These are phyloP conservation scores for Heimioporus retisporus DNA, from an alignment of 1,284 basidiomycete species.

Conservation along the genomic window DNA sequence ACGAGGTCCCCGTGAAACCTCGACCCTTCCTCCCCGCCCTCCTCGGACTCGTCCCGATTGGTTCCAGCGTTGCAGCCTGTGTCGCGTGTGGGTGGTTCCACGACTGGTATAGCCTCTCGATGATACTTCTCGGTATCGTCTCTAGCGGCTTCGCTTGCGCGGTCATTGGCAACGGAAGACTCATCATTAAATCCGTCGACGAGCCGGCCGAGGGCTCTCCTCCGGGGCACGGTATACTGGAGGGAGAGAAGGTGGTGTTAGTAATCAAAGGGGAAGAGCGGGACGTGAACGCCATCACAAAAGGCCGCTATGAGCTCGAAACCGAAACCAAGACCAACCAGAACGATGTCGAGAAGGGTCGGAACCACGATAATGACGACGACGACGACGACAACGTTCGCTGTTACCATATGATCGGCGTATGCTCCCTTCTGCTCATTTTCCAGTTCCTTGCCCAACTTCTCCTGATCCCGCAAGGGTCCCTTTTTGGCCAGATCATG, in stretches of 20 bases:
- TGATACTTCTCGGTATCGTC: conserved; percentile 44
- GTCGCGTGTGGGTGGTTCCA: conserved; percentile 25
- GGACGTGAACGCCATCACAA: conserved; percentile 44
- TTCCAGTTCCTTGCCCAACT: conserved; percentile 41
- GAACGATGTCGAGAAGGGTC: neutral
- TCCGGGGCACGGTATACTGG: conserved; percentile 33
- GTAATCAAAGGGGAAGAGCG: conserved; percentile 39
- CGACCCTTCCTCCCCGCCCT: conserved; percentile 19
- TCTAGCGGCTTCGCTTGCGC: conserved; percentile 35
- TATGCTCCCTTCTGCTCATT: conserved; percentile 34
- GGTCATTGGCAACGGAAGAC: conserved; percentile 30
- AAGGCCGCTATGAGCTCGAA: conserved; percentile 33
- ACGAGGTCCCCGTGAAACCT: conserved; percentile 1
- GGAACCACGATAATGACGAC: neutral
- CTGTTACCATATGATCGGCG: conserved; percentile 29
- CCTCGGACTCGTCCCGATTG: conserved; percentile 34
- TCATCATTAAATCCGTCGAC: conserved; percentile 19
- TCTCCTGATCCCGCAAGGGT: conserved; percentile 38
- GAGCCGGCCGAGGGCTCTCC: conserved; percentile 22
- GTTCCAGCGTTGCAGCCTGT: conserved; percentile 31
- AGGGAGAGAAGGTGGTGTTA: conserved; percentile 21
- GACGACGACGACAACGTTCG: neutral
- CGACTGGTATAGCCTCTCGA: conserved; percentile 39
- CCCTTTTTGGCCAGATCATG: conserved; percentile 42
- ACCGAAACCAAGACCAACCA: neutral